phyloP scores from a whole-genome alignment of 2,329 filamentous ascomycete genomes.

The Dichotomopilus funicola region DNA sequence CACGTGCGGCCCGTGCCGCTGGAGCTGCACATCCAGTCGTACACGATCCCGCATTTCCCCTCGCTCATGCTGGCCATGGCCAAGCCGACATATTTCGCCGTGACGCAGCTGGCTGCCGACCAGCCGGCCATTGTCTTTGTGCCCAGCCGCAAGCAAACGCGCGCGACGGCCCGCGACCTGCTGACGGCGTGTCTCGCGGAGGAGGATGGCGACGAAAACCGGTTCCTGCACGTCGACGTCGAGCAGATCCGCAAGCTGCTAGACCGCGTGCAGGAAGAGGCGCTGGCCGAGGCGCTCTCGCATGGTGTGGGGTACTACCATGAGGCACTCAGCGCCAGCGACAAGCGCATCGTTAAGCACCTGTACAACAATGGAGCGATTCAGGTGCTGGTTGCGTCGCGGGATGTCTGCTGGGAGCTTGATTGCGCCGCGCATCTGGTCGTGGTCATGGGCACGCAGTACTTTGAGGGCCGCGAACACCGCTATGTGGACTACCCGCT shows the following conservation, averaged over 20 bases:
- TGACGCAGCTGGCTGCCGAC: conserved; percentile 79
- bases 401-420: conserved; percentile 95
- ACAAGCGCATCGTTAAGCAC: conserved; percentile 90
- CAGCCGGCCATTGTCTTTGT: conserved; percentile 91
- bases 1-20: conserved; percentile 82
- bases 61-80: conserved; percentile 99
- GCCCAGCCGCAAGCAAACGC: conserved; percentile 86
- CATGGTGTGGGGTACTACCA: conserved; percentile 98
- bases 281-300: conserved; percentile 79
- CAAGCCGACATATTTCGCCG: conserved; percentile 83
- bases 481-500: conserved; percentile 95
- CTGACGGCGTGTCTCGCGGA: conserved; percentile 76
- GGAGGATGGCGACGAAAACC: conserved; percentile 73
- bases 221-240: conserved; percentile 80
- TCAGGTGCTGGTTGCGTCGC: conserved; percentile 67
- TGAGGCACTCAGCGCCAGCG: conserved; percentile 79
- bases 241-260: conserved; percentile 79
- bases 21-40: conserved; percentile 92
- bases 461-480: conserved; percentile 93
- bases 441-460: conserved; percentile 95
- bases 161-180: conserved; percentile 78
- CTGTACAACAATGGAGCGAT: conserved; percentile 85
- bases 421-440: conserved; percentile 84
- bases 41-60: conserved; percentile 92
- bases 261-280: conserved; percentile 75